phyloP scores from a whole-genome alignment of 305 asterid genomes.

The Stenogyne calaminthoides region DNA sequence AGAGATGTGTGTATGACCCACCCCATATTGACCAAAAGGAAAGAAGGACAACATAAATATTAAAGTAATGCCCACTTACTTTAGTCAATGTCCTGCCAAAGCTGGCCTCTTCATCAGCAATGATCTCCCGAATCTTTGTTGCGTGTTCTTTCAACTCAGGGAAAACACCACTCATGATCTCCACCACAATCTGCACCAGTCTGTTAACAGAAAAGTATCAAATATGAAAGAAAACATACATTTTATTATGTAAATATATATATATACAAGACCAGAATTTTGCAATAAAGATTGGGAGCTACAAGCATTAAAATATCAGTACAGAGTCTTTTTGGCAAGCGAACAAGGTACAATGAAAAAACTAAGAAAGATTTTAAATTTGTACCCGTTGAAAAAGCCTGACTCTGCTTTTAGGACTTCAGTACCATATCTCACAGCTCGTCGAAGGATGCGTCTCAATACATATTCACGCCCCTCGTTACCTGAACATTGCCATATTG shows the following conservation, averaged over 20 bases:
- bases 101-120: conserved; percentile 92
- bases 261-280: neutral
- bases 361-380: conserved; percentile 4
- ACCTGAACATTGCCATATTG: conserved; percentile 51
- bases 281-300: neutral
- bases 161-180: conserved; percentile 80
- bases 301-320: neutral
- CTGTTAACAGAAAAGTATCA: conserved; percentile 44
- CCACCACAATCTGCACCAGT: conserved; percentile 80
- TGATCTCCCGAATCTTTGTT: conserved; percentile 60
- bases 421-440: conserved; percentile 96
- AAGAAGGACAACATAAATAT: conserved; percentile 1
- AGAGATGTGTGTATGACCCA: neutral
- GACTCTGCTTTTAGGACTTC: conserved; percentile 87
- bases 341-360: conserved; percentile 1
- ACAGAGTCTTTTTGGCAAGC: neutral
- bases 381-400: conserved; percentile 87
- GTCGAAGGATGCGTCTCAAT: conserved; percentile 90
- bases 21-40: conserved; percentile 6
- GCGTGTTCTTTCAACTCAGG: conserved; percentile 83
- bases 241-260: conserved; percentile 5
- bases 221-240: conserved; percentile 22
- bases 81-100: conserved; percentile 90
- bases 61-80: conserved; percentile 40
- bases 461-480: conserved; percentile 99